Evolutionary conservation across 495 filamentous ascomycete genomes (phyloP), one percentile per base, ranked within the genome.

Genomic region (Annulohypoxylon moriforme): DNA sequence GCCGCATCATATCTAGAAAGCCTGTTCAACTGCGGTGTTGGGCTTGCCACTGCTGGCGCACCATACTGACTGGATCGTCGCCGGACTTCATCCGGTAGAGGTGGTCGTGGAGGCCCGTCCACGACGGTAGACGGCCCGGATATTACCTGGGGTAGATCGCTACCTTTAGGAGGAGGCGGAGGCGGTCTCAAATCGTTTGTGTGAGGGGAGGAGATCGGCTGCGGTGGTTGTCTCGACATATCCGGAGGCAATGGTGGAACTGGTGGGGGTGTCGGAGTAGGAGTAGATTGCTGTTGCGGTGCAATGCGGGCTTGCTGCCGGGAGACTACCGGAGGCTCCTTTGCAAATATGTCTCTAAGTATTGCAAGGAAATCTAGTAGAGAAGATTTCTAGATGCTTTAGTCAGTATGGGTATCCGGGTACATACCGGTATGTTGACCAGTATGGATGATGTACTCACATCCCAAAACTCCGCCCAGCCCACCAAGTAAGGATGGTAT

Each of bases 401-500:
- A 49, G 18, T 47, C 44, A 60, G 46, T 20, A 62, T 53, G 11
- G 6, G 9, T 8, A 2, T 7, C 9, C 22, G 6, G 33, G 13
- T 40, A 53, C 33, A 3, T 9, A 25, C 56, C 0, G n/a, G 0
- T 11, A 16, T 34, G 24, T 31, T 0, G 20, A 24, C 55, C 27
- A 20, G 11, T 29, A 4, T 53, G 7, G 9, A 42, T 10, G 25
- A 56, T 57, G 42, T 53, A 90, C 92, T 88, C 69, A 97, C 93
- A 89, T 97, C 94, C 92, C 92, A 96, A 64, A 91, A 92, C 67
- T 92, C 89, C 25, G 85, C 82, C 96, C 96, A 99, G 46, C 92
- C 90, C 13, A 93, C 92, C 42, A 99, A 80, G 80, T 98, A 98
- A 60, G 96, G 96, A 81, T 99, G 96, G 77, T 97, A 99, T 73